A percentile compares a stretch with the other conserved stretches of the same genome.
These are phyloP conservation scores for Kondoa subrosea DNA, from an alignment of 768 basidiomycete genomes.

Conservation along the genomic window DNA sequence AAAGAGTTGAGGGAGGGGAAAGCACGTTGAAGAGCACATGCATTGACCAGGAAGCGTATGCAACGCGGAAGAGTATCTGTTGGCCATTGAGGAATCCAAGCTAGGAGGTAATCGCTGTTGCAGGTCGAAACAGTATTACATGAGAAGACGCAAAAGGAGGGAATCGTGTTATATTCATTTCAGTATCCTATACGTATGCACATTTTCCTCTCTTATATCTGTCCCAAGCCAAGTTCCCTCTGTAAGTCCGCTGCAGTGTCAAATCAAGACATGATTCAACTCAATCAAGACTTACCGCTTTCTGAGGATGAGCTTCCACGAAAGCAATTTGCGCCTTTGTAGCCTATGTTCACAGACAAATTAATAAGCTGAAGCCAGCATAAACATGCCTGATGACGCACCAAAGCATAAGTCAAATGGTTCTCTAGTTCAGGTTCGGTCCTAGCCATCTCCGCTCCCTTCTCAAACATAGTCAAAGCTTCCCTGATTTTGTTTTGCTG, in stretches of 20 bases:
- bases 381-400: constrained; percentile 1
- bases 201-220: neutral
- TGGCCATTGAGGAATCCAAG: too few relatives aligned
- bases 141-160: too few relatives aligned
- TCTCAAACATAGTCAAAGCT: constrained; percentile 71
- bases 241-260: neutral
- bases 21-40: too few relatives aligned
- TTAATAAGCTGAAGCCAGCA: constrained; percentile 3
- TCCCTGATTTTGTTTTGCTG: constrained; percentile 78
- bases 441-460: constrained; percentile 67
- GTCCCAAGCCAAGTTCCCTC: neutral
- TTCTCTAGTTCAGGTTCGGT: constrained; percentile 65
- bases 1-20: too few relatives aligned
- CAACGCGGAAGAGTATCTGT: too few relatives aligned
- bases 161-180: too few relatives aligned
- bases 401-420: constrained; percentile 1
- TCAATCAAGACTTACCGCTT: neutral
- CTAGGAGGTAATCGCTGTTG: too few relatives aligned
- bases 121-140: too few relatives aligned
- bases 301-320: constrained; percentile 53
- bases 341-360: constrained; percentile 34
- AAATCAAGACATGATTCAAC: neutral
- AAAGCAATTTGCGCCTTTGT: constrained; percentile 69
- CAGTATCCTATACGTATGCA: too few relatives aligned
- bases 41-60: too few relatives aligned